phyloP scores from a whole-genome alignment of 1,284 basidiomycete species.

The Megacollybia platyphylla region DNA sequence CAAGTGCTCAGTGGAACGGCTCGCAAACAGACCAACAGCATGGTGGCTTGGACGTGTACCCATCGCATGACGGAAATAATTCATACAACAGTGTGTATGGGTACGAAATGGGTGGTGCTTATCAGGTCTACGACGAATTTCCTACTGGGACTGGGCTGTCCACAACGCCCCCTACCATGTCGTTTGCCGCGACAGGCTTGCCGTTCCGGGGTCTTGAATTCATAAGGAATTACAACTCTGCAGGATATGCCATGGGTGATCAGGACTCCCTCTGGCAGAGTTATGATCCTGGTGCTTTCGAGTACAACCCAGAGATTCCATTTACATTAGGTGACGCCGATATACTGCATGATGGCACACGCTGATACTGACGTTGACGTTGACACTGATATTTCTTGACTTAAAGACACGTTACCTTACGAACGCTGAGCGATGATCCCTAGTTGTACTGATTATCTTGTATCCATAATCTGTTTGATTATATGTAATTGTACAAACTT shows the following conservation, averaged over 20 bases:
- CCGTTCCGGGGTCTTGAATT: conserved; percentile 73
- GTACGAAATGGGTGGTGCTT: conserved; percentile 11
- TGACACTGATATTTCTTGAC: conserved; percentile 2
- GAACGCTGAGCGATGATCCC: neutral
- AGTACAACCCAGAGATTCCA: conserved; percentile 60
- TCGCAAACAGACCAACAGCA: conserved; percentile 24
- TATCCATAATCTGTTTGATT: neutral
- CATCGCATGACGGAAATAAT: conserved; percentile 30
- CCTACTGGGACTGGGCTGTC: conserved; percentile 28
- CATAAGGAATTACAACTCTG: conserved; percentile 52
- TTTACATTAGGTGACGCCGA: conserved; percentile 41
- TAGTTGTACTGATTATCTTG: conserved; percentile 1
- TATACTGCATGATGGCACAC: conserved; percentile 15
- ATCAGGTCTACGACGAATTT: conserved; percentile 26
- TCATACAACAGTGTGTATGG: neutral
- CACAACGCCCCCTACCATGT: conserved; percentile 41
- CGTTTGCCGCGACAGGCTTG: conserved; percentile 55
- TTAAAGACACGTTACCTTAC: conserved; percentile 1
- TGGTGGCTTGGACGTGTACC: conserved; percentile 24
- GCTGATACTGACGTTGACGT: conserved; percentile 8
- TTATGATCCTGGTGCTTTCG: conserved; percentile 61
- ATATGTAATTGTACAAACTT: too few relatives aligned
- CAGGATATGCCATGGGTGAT: conserved; percentile 30
- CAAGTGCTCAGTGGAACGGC: conserved; percentile 17
- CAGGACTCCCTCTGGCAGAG: conserved; percentile 62